These are phyloP conservation scores for Pseudonectria foliicola DNA, from an alignment of 2,329 filamentous ascomycete genomes.

Conservation along the genomic window DNA sequence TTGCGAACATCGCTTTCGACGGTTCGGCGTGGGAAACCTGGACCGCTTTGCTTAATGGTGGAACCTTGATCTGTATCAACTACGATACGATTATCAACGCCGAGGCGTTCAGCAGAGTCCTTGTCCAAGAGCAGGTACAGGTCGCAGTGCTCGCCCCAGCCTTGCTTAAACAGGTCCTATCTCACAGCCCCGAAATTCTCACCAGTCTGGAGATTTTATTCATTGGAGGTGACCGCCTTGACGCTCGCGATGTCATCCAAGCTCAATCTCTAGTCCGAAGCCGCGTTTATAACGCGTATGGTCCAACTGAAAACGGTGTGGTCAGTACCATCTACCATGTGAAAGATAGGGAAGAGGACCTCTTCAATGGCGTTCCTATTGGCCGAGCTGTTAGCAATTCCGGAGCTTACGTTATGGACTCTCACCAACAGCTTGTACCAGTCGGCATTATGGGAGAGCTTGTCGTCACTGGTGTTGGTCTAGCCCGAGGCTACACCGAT, in stretches of 20 bases:
- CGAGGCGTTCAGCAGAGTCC: constrained; percentile 2
- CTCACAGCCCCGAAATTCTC: constrained; percentile 30
- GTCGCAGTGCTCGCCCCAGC: constrained; percentile 19
- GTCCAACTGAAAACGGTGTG: constrained; percentile 14
- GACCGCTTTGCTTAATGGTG: constrained; percentile 5
- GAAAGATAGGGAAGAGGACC: not conserved
- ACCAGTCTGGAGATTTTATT: constrained; percentile 28
- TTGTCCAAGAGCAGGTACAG: constrained; percentile 26
- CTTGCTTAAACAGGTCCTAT: constrained; percentile 3
- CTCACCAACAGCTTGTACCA: constrained; percentile 7
- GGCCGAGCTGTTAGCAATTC: constrained; percentile 10
- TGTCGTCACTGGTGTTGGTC: constrained; percentile 11
- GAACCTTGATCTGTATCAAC: constrained; percentile 5
- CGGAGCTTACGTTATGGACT: constrained; percentile 10
- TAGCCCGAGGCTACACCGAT: constrained; percentile 12
- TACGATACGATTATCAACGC: constrained; percentile 3
- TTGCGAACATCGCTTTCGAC: constrained; percentile 5
- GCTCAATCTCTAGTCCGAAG: not conserved
- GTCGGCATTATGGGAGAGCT: constrained; percentile 13
- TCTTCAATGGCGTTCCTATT: constrained; percentile 9
- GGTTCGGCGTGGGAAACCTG: constrained; percentile 5
- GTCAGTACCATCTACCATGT: constrained; percentile 11
- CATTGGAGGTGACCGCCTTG: constrained; percentile 24
- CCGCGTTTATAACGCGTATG: constrained; percentile 9
- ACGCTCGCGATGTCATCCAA: constrained; percentile 1